Percentiles rank a stretch among this genome's conserved stretches.
These are phyloP conservation scores for Coniella vitis DNA, from an alignment of 2,329 filamentous ascomycete species.

Conservation along the genomic window DNA sequence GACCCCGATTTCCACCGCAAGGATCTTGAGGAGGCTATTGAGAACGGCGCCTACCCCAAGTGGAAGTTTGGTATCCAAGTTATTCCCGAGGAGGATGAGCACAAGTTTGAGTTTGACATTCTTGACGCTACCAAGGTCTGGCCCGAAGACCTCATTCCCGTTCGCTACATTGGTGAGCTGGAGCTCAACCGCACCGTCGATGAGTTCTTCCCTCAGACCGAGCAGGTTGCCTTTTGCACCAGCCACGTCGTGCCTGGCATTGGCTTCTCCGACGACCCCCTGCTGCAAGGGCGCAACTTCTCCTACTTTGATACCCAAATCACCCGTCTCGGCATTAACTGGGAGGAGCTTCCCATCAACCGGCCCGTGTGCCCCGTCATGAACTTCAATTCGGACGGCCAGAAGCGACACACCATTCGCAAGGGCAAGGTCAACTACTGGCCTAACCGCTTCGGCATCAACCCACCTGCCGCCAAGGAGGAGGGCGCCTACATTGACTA, in stretches of 20 bases:
- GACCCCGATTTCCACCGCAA: conserved; percentile 79
- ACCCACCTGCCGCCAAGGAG: conserved; percentile 52
- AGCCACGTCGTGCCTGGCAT: conserved; percentile 73
- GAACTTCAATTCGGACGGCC: conserved; percentile 71
- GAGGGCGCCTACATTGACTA: conserved; percentile 67
- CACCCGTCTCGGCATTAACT: conserved; percentile 65
- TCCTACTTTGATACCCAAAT: conserved; percentile 63
- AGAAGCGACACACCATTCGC: conserved; percentile 64
- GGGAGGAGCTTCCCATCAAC: conserved; percentile 72
- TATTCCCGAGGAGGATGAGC: conserved; percentile 61
- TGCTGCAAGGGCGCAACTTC: conserved; percentile 67
- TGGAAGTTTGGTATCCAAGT: conserved; percentile 82
- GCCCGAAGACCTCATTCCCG: conserved; percentile 70
- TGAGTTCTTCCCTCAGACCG: conserved; percentile 75
- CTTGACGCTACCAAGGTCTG: conserved; percentile 81
- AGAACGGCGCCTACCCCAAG: conserved; percentile 61
- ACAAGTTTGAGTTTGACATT: conserved; percentile 80
- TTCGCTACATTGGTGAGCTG: conserved; percentile 72
- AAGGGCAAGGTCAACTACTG: conserved; percentile 73
- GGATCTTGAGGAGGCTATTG: conserved; percentile 68
- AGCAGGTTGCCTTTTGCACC: conserved; percentile 79
- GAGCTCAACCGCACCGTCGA: conserved; percentile 75
- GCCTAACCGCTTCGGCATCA: conserved; percentile 62
- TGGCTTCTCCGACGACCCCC: conserved; percentile 68
- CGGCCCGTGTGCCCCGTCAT: conserved; percentile 67